Evolutionary conservation across 352 stramenopile species (phyloP), one percentile per base, ranked within the genome.

Genomic region (Globisporangium acanthophoron): DNA sequence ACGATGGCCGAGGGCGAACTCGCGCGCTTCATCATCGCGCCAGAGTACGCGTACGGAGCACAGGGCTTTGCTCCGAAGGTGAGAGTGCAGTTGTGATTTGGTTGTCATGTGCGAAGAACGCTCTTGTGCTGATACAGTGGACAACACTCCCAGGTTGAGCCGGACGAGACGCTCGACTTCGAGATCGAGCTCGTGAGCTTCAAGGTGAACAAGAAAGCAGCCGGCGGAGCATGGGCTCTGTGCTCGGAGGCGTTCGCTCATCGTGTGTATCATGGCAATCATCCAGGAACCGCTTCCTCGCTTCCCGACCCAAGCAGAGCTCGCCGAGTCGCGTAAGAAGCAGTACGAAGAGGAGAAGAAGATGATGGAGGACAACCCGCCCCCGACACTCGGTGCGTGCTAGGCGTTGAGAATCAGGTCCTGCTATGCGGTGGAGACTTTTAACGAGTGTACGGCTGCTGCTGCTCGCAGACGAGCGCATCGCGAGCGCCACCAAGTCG

Each of bases 181-280:
- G 85, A 94, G 52, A 94, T 94, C 52, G 85, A 94, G 61, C 59
- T 94, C 51, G 52, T 92, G 9, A 70, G 72, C 59, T 94, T 90
- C 54, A 85, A 85, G 59, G 84, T 92, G 56, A 11, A 41, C 40
- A 7, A 5, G 15, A n/a, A 7, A 6, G 57, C 55, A 56, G 29
- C 13, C 24, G 24, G 24, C 24, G 24, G 24, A 3, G 24, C 24
- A 27, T 27, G 1, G 24, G 1, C 24, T 27, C 24, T 27, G 24
- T 27, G 24, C 24, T 27, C 1, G 24, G 24, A 27, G 24, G 24
- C 24, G 24, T 40, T 0, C 41, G 56, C 41, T 35, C 2, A 1
- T 48, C 8, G 3, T 35, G 45, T 40, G 29, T 5, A 46, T n/a
- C 24, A 16, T 59, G 41, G 9, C 44, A 18, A n/a, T 33, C 3